Evolutionary conservation across 2,329 filamentous ascomycete species (phyloP).

Genomic region (Alternaria gaisen): DNA sequence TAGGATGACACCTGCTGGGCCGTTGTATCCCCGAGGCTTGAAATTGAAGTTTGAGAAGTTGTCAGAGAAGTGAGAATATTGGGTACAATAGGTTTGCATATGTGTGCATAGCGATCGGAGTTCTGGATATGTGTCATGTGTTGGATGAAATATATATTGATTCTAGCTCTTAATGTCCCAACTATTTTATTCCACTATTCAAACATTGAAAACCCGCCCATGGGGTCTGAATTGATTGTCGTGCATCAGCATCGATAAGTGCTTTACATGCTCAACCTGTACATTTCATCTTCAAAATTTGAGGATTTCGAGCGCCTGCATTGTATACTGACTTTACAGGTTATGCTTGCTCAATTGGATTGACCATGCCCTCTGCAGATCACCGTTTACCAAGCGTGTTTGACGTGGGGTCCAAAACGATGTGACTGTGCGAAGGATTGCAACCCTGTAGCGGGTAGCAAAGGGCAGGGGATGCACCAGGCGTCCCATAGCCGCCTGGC

Average conservation of each 20-base stretch:
- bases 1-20: constrained; percentile 39
- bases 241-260: background rate
- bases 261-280: background rate
- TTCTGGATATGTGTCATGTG: background rate
- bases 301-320: background rate
- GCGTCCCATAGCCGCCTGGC: too few species aligned
- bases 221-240: background rate
- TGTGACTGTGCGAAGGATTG: background rate
- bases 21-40: constrained; percentile 29
- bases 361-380: background rate
- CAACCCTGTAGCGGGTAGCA: background rate
- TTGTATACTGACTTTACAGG: background rate
- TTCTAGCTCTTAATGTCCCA: background rate
- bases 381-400: background rate
- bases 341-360: background rate
- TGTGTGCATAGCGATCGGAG: background rate
- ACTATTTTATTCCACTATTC: background rate
- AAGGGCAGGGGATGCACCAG: background rate
- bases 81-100: background rate
- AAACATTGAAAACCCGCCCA: background rate
- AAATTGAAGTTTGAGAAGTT: constrained; percentile 30
- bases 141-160: background rate
- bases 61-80: background rate
- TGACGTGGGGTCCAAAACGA: background rate
- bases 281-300: background rate